Evolutionary conservation across 306 rosid species (phyloP), one percentile per base, ranked within the genome.

Genomic region (Oemleria cerasiformis): DNA sequence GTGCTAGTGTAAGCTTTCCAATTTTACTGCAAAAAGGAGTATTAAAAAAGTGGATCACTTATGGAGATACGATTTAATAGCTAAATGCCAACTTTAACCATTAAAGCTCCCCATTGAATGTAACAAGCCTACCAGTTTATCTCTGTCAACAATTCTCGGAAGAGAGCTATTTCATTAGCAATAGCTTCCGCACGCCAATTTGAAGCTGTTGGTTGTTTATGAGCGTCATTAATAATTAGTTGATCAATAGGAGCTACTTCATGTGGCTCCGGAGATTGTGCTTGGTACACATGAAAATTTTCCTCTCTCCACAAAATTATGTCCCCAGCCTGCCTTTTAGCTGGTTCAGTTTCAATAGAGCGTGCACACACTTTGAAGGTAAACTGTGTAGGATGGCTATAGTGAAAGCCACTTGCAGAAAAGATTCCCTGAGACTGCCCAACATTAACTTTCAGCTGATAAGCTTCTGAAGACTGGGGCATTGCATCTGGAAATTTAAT

Each of bases 1-100:
- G 89, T 59, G 99, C 95, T 65, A 91, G 91, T 39, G 88, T 84
- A 70, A 91, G 99, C 84, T 85, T 94, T 74, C 96, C 96, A 66
- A 94, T 86, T 85, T 94, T 94, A 81, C 97, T 94, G 61, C 84
- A 81, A 66, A 61, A 43, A 50, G 2, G 36, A 30, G 67, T 77
- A 9, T n/a, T 17, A 7, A 68, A 30, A 51, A 54, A 34, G 79
- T 58, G 56, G 6, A 69, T 45, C 65, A 23, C 34, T 16, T 63
- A 60, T 25, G 9, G 17, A 72, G 42, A 56, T 66, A 66, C 57
- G 16, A 9, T 49, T 17, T 73, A 72, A 65, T 15, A 41, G 74
- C 72, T 54, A 58, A 50, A 42, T n/a, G 54, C 53, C 39, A 47
- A 70, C 47, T 60, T 73, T 67, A 34, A 76, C 74, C 11, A 53